Percentiles rank a stretch among this genome's conserved stretches.
These are phyloP conservation scores for Barbatosphaeria neglecta DNA, from an alignment of 495 filamentous ascomycete species.

Conservation along the genomic window DNA sequence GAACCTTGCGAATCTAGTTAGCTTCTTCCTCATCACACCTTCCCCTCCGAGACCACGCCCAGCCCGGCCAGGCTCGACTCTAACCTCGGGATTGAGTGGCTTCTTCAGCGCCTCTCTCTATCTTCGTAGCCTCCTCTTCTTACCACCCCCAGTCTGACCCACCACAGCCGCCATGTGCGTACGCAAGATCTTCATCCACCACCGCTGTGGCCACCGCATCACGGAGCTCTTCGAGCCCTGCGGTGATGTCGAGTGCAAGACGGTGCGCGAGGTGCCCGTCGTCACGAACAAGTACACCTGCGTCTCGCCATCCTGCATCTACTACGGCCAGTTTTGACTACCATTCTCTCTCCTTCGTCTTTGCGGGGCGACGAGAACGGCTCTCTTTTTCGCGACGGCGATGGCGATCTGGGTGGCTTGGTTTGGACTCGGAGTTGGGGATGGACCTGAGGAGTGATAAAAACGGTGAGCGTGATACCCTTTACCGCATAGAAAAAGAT, in stretches of 20 bases:
- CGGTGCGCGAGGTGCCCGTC: not conserved
- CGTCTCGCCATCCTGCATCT: slow-evolving; percentile 2
- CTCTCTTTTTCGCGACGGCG: no score
- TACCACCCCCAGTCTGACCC: not conserved
- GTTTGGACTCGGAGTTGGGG: no score
- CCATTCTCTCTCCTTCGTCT: not conserved
- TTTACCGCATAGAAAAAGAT: not conserved
- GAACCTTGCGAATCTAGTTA: no score
- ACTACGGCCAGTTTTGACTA: slow-evolving; percentile 8
- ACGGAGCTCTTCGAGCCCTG: slow-evolving; percentile 10
- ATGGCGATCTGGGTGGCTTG: no score
- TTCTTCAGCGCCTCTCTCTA: no score
- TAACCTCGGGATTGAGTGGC: no score
- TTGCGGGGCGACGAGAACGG: no score
- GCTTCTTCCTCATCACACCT: no score
- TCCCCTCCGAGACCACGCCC: no score
- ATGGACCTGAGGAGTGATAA: no score
- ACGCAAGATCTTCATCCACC: slow-evolving; percentile 16
- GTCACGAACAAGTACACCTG: slow-evolving; percentile 10
- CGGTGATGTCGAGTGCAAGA: slow-evolving; percentile 7
- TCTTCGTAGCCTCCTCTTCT: not conserved
- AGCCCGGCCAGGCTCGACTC: no score
- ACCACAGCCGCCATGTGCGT: slow-evolving; percentile 8
- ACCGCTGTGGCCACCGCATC: slow-evolving; percentile 17
- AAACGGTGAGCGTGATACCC: no score